A percentile compares a stretch with the other conserved stretches of the same genome.
Evolutionary conservation across 2,329 filamentous ascomycete genomes (phyloP).

Genomic region (Xylaria sp.): DNA sequence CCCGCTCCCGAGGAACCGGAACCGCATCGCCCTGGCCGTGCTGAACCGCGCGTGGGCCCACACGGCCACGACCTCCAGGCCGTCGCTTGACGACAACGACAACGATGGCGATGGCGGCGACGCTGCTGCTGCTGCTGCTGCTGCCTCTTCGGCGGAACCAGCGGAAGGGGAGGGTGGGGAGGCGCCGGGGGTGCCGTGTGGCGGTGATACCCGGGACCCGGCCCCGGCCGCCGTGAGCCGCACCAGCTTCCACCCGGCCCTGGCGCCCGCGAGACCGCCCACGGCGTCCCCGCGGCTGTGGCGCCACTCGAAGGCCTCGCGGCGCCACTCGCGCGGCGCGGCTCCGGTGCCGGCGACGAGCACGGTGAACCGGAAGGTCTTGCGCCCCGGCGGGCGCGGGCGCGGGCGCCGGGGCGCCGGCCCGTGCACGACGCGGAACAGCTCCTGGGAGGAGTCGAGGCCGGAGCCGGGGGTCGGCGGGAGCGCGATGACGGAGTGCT

Average conservation of each 20-base stretch:
- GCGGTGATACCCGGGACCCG: too few relatives aligned
- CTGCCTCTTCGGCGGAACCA: too few relatives aligned
- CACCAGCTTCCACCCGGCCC: slow-evolving; percentile 1
- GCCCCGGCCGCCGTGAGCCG: neutral
- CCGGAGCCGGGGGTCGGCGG: slow-evolving; percentile 12
- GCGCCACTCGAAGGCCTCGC: slow-evolving; percentile 3
- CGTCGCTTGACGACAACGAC: neutral
- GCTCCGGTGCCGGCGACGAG: slow-evolving; percentile 9
- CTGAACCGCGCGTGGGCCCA: neutral
- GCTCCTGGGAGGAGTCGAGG: slow-evolving; percentile 9
- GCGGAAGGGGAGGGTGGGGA: too few relatives aligned
- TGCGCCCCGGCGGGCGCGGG: neutral
- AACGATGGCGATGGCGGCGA: too few relatives aligned
- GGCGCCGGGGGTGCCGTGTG: neutral
- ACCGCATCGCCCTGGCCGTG: neutral
- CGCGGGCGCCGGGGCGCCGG: too few relatives aligned
- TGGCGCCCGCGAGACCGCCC: neutral
- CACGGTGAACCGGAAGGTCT: slow-evolving; percentile 12
- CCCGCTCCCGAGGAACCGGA: slow-evolving; percentile 2
- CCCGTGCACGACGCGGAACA: too few relatives aligned
- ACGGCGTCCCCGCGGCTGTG: neutral
- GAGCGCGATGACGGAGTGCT: slow-evolving; percentile 14
- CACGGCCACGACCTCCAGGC: neutral
- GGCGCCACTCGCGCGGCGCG: neutral
- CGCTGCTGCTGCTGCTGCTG: too few relatives aligned